These are phyloP conservation scores for Saraca asoca DNA, from an alignment of 331 rosid species.

Conservation along the genomic window DNA sequence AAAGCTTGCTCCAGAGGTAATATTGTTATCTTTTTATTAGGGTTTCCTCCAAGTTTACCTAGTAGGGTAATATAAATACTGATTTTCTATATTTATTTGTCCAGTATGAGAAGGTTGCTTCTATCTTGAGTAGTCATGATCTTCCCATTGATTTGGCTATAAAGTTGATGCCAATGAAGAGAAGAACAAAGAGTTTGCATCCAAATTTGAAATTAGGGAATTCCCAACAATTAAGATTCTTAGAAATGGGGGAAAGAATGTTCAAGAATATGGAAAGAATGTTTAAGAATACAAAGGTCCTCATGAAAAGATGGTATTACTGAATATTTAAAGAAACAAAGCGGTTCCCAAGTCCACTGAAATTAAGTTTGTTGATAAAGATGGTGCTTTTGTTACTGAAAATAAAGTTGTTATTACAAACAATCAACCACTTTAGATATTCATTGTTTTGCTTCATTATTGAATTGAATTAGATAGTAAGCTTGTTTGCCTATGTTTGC, in stretches of 20 bases:
- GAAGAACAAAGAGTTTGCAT: conserved; percentile 59
- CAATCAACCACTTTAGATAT: neutral
- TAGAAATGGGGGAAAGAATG: conserved; percentile 74
- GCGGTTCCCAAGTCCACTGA: conserved; percentile 83
- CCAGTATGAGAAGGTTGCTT: conserved; percentile 90
- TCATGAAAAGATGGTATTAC: conserved; percentile 78
- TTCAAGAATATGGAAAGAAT: too few relatives aligned
- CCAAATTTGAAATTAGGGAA: conserved; percentile 58
- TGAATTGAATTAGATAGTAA: neutral
- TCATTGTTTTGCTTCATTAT: conserved; percentile 8
- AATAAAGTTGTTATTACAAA: conserved; percentile 73
- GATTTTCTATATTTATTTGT: conserved; percentile 22
- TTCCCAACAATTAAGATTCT: conserved; percentile 88
- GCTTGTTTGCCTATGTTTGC: conserved; percentile 24
- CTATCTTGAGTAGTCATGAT: conserved; percentile 67
- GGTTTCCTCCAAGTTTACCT: neutral
- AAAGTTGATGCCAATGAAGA: conserved; percentile 82
- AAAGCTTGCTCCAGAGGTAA: conserved; percentile 91
- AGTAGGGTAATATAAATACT: conserved; percentile 16
- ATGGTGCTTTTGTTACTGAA: conserved; percentile 53
- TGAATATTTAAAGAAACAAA: conserved; percentile 74
- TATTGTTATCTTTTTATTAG: conserved; percentile 2
- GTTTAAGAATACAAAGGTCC: conserved; percentile 96
- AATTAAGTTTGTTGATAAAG: conserved; percentile 68
- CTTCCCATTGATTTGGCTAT: conserved; percentile 74